phyloP scores from a whole-genome alignment of 169 alveolate species.

The Plasmodium blacklocki region DNA sequence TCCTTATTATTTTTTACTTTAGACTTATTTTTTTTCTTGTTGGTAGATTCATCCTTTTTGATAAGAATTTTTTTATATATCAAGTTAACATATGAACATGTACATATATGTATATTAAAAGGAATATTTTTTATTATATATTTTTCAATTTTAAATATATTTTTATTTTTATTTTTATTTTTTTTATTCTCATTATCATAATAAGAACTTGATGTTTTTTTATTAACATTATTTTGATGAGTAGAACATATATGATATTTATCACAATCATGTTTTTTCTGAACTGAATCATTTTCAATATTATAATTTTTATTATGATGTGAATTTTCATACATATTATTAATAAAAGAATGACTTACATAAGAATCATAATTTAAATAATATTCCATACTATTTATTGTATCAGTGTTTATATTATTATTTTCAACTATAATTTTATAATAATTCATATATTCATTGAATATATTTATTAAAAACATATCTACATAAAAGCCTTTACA shows the following conservation, averaged over 20 bases:
- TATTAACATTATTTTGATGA: not conserved
- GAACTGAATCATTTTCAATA: not conserved
- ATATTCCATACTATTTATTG: too few species aligned
- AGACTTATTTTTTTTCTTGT: not conserved
- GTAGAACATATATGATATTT: not conserved
- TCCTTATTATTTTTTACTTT: not conserved
- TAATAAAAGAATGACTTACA: too few species aligned
- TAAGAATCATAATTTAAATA: too few species aligned
- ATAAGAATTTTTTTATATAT: slow-evolving; percentile 18
- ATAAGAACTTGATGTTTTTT: not conserved
- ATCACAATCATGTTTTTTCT: not conserved
- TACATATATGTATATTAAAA: slow-evolving; percentile 10
- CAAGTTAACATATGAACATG: slow-evolving; percentile 15
- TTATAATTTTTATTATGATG: not conserved
- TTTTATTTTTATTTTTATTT: too few species aligned
- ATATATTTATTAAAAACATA: not conserved
- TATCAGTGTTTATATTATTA: too few species aligned
- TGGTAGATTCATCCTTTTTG: not conserved
- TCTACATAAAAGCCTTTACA: slow-evolving; percentile 56
- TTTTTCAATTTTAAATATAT: not conserved
- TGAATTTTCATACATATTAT: too few species aligned
- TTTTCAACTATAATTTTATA: not conserved
- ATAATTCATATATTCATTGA: slow-evolving; percentile 8
- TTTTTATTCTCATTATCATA: not conserved
- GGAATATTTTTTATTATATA: slow-evolving; percentile 17